Conservation (phyloP, 2,329 filamentous ascomycete species). For the Stagonosporopsis cucurbitacearum region DNA sequence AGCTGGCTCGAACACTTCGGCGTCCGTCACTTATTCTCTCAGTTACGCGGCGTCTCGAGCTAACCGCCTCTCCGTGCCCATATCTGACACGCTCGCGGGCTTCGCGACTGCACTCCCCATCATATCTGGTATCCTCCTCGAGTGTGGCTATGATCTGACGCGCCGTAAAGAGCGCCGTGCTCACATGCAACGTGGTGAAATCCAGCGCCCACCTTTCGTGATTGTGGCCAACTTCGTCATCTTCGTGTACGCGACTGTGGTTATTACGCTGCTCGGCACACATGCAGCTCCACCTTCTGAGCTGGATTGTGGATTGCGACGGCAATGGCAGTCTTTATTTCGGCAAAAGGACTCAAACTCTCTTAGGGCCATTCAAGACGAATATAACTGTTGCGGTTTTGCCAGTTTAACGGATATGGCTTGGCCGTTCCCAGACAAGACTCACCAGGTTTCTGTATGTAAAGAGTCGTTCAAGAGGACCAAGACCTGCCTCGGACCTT, state of each 20-base stretch:
- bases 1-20: background rate
- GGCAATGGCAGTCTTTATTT: constrained; percentile 64
- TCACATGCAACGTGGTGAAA: constrained; percentile 41
- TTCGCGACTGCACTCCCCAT: constrained; percentile 53
- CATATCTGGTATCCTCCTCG: constrained; percentile 52
- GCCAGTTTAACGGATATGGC: constrained; percentile 63
- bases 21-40: constrained; percentile 15
- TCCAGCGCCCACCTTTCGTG: constrained; percentile 43
- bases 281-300: constrained; percentile 49
- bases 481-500: constrained; percentile 60
- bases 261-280: constrained; percentile 55
- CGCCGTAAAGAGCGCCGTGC: constrained; percentile 39
- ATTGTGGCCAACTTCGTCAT: constrained; percentile 49
- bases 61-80: constrained; percentile 50
- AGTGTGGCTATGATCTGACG: constrained; percentile 47
- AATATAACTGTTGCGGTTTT: constrained; percentile 71
- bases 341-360: constrained; percentile 56
- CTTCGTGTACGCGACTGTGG: constrained; percentile 51
- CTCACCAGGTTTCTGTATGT: constrained; percentile 51
- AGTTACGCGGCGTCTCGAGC: constrained; percentile 43
- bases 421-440: constrained; percentile 64
- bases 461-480: constrained; percentile 55
- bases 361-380: constrained; percentile 69
- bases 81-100: constrained; percentile 50
- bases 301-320: constrained; percentile 62